Evolutionary conservation across 208 protist genomes (phyloP), one percentile per base, ranked within the genome.

Genomic region (Leishmania guyanensis): DNA sequence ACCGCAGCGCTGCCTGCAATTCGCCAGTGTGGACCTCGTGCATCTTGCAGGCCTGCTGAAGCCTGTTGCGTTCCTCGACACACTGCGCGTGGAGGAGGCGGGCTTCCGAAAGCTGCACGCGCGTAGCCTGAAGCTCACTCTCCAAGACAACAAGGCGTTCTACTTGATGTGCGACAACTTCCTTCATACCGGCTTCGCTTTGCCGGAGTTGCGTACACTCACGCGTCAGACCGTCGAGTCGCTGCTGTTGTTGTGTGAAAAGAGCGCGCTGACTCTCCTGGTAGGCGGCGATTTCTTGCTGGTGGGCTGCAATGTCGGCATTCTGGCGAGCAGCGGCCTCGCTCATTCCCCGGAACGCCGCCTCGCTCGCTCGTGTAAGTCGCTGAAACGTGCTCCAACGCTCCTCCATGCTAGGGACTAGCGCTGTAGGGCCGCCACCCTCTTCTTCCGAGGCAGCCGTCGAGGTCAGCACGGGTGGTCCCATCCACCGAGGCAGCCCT

Each of bases 231-330:
- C 68, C 26, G 22, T 85, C 77, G 46, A 85, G 79, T 6, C 58
- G 82, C 60, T 85, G 82, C 72, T 71, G 82, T 54, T 82, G 82
- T 73, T 76, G 78, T 17, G 53, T 20, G 8, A 77, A 60, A 48
- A 82, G 53, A 20, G 56, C 65, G n/a, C 77, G 76, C 29, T 85
- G 82, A 36, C 77, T 85, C 48, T 85, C 82, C 73, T 85, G 82
- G 73, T 85, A 85, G 3, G 77, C 82, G 1, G 78, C 77, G 39
- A 85, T 56, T 68, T 85, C 82, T 75, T 85, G 81, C 77, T 85
- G 82, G 39, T 81, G 77, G 6, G 77, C 77, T 1, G 64, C 17
- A 5, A 56, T 53, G 8, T 85, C 82, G 54, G 36, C 56, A 29
- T 75, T 50, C 36, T 78, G 48, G 29, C 82, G 82, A 5, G 60